Conservation (phyloP, 345 rosid genomes). For the Euphorbia lathyris region DNA sequence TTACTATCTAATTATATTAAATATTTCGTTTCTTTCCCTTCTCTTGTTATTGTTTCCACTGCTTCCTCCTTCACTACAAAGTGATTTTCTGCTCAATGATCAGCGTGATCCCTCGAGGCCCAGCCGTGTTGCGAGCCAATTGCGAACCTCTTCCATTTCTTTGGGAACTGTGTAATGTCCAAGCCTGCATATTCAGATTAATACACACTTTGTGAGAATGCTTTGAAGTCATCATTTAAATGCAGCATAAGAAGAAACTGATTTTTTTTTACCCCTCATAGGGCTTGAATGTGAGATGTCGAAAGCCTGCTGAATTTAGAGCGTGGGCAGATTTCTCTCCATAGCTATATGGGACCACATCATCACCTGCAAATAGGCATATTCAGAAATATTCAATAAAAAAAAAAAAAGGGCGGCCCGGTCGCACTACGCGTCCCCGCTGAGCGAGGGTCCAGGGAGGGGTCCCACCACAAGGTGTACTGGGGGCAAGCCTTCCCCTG, state of each 20-base stretch:
- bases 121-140: constrained; percentile 65
- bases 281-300: constrained; percentile 57
- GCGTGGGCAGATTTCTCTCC: constrained; percentile 80
- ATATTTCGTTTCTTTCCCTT: constrained; percentile 13
- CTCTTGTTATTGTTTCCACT: constrained; percentile 17
- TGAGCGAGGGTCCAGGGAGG: too few relatives aligned
- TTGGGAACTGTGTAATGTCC: constrained; percentile 89
- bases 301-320: constrained; percentile 62
- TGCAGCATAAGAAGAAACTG: neutral
- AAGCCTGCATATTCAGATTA: constrained; percentile 49
- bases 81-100: constrained; percentile 15
- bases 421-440: too few relatives aligned
- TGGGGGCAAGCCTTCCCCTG: too few relatives aligned
- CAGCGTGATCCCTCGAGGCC: constrained; percentile 66
- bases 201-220: neutral
- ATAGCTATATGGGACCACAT: constrained; percentile 61
- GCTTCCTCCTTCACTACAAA: constrained; percentile 20
- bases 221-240: neutral
- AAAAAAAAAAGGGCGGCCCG: too few relatives aligned
- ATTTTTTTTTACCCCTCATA: constrained; percentile 60
- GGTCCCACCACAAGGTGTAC: too few relatives aligned
- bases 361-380: constrained; percentile 53
- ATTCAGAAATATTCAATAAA: neutral
- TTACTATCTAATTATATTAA: constrained; percentile 17
- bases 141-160: constrained; percentile 77